Evolutionary conservation across 805 yeast genomes (phyloP).

Genomic region (Monosporozyma unispora): DNA sequence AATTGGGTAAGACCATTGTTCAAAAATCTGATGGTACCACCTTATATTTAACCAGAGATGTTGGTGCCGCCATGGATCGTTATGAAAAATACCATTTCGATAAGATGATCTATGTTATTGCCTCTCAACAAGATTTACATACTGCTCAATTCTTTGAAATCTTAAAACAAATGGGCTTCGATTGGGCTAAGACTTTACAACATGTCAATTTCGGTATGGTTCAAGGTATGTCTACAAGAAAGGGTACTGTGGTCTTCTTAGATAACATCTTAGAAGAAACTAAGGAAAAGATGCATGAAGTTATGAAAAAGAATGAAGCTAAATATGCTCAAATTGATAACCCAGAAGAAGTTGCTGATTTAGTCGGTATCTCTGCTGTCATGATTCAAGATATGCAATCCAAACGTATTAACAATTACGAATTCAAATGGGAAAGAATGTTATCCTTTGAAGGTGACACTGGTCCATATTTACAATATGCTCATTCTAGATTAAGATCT

Average conservation of each 20-base stretch:
- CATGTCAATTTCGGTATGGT: conserved; percentile 97
- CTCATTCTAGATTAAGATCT: conserved; percentile 92
- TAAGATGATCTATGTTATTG: conserved; percentile 93
- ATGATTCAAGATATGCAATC: conserved; percentile 99
- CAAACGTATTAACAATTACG: conserved; percentile 90
- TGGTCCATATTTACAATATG: conserved; percentile 96
- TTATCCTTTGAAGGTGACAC: conserved; percentile 97
- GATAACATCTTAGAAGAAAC: conserved; percentile 90
- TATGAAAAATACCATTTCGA: conserved; percentile 75
- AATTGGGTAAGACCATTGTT: conserved; percentile 84
- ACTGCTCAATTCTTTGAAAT: conserved; percentile 88
- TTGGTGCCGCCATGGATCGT: conserved; percentile 92
- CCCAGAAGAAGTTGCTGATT: conserved; percentile 91
- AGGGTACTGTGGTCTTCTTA: conserved; percentile 95
- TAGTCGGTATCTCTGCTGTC: conserved; percentile 91
- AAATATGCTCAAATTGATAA: conserved; percentile 89
- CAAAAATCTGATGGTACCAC: conserved; percentile 94
- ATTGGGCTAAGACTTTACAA: conserved; percentile 71
- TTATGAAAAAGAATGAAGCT: conserved; percentile 82
- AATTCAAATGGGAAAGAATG: conserved; percentile 97
- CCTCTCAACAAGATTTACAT: conserved; percentile 92
- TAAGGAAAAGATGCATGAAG: conserved; percentile 87
- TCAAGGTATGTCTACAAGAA: conserved; percentile 94
- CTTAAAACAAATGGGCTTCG: conserved; percentile 77
- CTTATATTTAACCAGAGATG: conserved; percentile 85